phyloP scores from a whole-genome alignment of 176 grass and related monocot species.

The Melocanna baccifera region DNA sequence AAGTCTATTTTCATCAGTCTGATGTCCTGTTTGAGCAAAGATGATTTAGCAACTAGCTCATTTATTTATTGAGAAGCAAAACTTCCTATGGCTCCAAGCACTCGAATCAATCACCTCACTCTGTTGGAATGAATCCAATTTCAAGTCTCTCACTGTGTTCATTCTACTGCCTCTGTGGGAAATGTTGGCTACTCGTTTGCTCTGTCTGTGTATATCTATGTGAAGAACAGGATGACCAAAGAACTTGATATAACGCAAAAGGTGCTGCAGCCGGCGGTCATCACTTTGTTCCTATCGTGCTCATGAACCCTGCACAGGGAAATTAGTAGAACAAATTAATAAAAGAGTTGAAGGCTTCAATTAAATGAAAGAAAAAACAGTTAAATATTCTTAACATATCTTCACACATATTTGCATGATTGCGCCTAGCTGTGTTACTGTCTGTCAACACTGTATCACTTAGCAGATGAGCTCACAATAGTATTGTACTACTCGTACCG shows the following conservation, averaged over 20 bases:
- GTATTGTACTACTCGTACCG: not conserved
- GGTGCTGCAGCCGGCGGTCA: not conserved
- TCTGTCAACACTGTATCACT: not conserved
- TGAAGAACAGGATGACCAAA: not conserved
- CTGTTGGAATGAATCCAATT: not conserved
- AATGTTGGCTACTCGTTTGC: not conserved
- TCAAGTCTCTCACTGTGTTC: conserved; percentile 12
- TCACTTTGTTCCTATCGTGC: not conserved
- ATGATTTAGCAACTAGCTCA: not conserved
- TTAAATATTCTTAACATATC: not conserved
- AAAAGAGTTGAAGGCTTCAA: not conserved
- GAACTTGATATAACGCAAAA: not conserved
- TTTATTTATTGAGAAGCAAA: conserved; percentile 23
- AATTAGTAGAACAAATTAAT: conserved; percentile 11
- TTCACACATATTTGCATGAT: not conserved
- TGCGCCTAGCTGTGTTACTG: no score
- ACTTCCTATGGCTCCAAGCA: not conserved
- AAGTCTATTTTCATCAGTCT: not conserved
- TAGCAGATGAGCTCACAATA: not conserved
- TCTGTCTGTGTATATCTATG: not conserved
- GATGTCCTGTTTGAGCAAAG: not conserved
- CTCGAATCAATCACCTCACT: not conserved
- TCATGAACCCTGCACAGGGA: not conserved
- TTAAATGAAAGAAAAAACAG: not conserved
- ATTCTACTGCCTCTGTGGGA: not conserved